phyloP scores from a whole-genome alignment of 2,329 filamentous ascomycete genomes.

The Metarhizium guizhouense region DNA sequence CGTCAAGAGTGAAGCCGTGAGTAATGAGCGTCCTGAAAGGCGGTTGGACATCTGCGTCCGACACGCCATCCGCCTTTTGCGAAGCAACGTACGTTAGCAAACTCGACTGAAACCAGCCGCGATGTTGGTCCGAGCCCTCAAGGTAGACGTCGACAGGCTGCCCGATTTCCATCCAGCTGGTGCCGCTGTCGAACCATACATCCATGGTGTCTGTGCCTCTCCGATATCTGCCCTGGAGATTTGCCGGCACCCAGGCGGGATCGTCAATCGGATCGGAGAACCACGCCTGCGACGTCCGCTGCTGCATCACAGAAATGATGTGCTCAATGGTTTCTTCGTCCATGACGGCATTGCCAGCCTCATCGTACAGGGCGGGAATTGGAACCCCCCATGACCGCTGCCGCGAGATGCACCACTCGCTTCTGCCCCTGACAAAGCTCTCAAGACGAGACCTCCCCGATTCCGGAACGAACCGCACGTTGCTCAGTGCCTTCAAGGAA shows the following conservation, averaged over 20 bases:
- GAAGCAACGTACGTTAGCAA: constrained; percentile 76
- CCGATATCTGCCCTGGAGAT: constrained; percentile 51
- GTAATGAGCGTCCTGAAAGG: constrained; percentile 90
- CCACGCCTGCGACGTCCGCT: constrained; percentile 85
- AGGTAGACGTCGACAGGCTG: constrained; percentile 75
- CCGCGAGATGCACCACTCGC: constrained; percentile 96
- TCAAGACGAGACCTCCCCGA: constrained; percentile 65
- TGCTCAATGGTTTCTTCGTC: constrained; percentile 72
- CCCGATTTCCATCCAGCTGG: constrained; percentile 65
- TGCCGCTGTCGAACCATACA: constrained; percentile 98
- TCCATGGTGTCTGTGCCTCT: constrained; percentile 96
- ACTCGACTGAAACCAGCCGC: constrained; percentile 97
- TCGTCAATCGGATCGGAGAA: constrained; percentile 78
- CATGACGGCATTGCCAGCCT: constrained; percentile 66
- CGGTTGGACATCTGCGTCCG: constrained; percentile 26
- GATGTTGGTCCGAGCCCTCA: constrained; percentile 91
- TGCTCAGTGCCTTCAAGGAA: constrained; percentile 59
- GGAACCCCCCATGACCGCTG: constrained; percentile 96
- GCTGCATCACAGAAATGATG: constrained; percentile 68
- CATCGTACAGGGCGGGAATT: constrained; percentile 80
- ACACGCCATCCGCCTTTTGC: constrained; percentile 29
- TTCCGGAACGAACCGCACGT: constrained; percentile 72
- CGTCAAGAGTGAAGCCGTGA: constrained; percentile 88
- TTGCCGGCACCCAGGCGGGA: constrained; percentile 63
- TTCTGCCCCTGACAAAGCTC: constrained; percentile 79